Evolutionary conservation across 2,329 filamentous ascomycete species (phyloP).

Genomic region (Xylariaceae sp.): DNA sequence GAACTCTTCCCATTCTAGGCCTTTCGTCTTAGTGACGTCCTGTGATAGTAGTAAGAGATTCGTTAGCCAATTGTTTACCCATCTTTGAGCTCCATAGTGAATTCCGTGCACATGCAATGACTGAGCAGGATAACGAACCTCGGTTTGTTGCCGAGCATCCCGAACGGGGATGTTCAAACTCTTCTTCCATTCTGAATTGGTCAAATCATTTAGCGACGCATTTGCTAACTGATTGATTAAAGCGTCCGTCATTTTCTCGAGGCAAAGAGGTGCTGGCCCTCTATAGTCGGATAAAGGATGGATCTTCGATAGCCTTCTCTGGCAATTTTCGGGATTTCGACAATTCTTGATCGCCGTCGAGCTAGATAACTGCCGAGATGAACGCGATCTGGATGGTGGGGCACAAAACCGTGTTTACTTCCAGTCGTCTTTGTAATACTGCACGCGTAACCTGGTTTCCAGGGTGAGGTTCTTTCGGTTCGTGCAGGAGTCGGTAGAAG

Average conservation of each 20-base stretch:
- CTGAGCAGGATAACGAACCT: conserved; percentile 45
- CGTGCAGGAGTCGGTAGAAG: not conserved
- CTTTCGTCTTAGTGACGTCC: conserved; percentile 98
- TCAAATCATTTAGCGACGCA: conserved; percentile 40
- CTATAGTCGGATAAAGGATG: no score
- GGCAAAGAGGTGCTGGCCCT: not conserved
- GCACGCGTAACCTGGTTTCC: not conserved
- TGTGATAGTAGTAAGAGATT: conserved; percentile 34
- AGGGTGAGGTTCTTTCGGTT: not conserved
- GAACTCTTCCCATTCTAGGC: conserved; percentile 96
- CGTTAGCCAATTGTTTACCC: conserved; percentile 17
- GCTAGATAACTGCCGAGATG: no score
- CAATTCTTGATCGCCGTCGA: not conserved
- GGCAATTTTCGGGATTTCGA: not conserved
- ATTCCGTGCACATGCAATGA: no score
- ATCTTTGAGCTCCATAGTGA: not conserved
- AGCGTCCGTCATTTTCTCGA: conserved; percentile 30
- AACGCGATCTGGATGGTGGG: not conserved
- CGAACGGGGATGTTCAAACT: conserved; percentile 65
- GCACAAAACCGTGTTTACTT: no score
- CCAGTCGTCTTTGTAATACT: no score
- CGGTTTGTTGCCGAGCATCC: conserved; percentile 75
- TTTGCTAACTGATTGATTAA: conserved; percentile 33
- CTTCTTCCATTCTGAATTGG: conserved; percentile 64
- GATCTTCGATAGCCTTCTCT: not conserved